Base-by-base conservation (phyloP, 805 yeast species). In the Zygosaccharomyces siamensis region DNA sequence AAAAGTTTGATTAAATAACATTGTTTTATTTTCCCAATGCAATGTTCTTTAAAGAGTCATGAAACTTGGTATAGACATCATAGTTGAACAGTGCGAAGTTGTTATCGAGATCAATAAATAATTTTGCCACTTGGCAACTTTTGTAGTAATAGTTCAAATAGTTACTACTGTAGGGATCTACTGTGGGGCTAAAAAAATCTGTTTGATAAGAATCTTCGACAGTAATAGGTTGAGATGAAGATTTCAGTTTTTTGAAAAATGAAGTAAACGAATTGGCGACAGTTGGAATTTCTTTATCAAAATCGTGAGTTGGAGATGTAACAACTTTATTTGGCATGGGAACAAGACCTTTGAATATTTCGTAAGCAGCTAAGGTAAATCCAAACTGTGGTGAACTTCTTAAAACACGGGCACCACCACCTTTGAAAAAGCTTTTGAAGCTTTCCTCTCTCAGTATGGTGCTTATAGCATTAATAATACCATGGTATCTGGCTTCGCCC, bases 331-430 rank as follows among this genome's bases (percentile, higher is more conserved):
- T 60, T 46, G 65, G 81, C 55, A 85, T 77, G 41, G 97, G 96
- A 69, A 89, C 73, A 60, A 83, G 61, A 42, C 76, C 79, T 66
- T 92, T 96, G 68, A 92, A 82, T 30, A 93, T 69, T 69, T 92
- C 99, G 70, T 93, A 92, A 23, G 96, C 90, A n/a, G 98, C 98
- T 61, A 92, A 77, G 5, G 99, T 92, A 71, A 90, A 90, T 47
- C 98, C 99, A 68, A 92, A 92, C 70, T 92, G 99, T 6, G 99
- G 99, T 1, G 97, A 89, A 4, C 97, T 90, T 70, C 98, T 80
- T 62, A 89, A 74, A 35, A 92, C 89, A 69, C 99, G 81, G 5
- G 98, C 98, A 49, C 90, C 79, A 33, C 97, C 95, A 61, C 99
- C 99, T 74, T 92, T 92, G 77, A 90, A 92, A 64, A 92, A 86